These are phyloP conservation scores for Albifimbria verrucaria DNA, from an alignment of 2,329 filamentous ascomycete species.

Conservation along the genomic window DNA sequence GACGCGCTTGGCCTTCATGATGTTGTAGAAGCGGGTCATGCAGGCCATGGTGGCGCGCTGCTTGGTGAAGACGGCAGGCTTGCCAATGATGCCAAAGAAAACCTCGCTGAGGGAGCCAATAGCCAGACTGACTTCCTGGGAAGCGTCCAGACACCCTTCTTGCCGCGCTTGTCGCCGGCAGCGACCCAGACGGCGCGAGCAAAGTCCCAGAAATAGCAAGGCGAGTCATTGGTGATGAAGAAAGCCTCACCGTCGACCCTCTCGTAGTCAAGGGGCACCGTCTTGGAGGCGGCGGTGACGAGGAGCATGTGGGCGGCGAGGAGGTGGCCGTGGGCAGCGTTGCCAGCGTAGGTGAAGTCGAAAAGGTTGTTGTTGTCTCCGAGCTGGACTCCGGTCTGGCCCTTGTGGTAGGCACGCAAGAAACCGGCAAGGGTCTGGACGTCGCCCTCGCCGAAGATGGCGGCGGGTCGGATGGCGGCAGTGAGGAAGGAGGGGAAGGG, in stretches of 20 bases:
- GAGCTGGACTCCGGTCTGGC: conserved; percentile 74
- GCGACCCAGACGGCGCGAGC: conserved; percentile 72
- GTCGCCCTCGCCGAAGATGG: conserved; percentile 90
- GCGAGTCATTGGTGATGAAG: conserved; percentile 85
- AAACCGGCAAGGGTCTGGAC: conserved; percentile 71
- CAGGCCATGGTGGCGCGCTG: conserved; percentile 63
- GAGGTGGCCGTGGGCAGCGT: conserved; percentile 73
- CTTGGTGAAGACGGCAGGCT: conserved; percentile 55
- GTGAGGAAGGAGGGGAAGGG: conserved; percentile 61
- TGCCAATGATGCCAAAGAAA: conserved; percentile 44
- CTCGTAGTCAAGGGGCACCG: conserved; percentile 66
- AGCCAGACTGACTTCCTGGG: conserved; percentile 47
- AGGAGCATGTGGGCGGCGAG: conserved; percentile 75
- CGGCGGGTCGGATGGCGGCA: conserved; percentile 77
- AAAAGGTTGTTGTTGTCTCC: conserved; percentile 65
- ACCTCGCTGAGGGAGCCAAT: conserved; percentile 54
- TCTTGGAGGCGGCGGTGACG: conserved; percentile 50
- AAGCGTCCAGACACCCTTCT: conserved; percentile 53
- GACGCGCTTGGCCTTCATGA: conserved; percentile 68
- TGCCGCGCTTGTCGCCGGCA: conserved; percentile 50
- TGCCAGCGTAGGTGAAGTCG: conserved; percentile 63
- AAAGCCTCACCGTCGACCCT: conserved; percentile 82
- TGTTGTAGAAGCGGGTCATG: conserved; percentile 77
- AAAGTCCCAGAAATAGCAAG: conserved; percentile 90
- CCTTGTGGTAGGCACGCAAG: conserved; percentile 64